phyloP scores from a whole-genome alignment of 306 rosid species.

The Trifolium pratense region DNA sequence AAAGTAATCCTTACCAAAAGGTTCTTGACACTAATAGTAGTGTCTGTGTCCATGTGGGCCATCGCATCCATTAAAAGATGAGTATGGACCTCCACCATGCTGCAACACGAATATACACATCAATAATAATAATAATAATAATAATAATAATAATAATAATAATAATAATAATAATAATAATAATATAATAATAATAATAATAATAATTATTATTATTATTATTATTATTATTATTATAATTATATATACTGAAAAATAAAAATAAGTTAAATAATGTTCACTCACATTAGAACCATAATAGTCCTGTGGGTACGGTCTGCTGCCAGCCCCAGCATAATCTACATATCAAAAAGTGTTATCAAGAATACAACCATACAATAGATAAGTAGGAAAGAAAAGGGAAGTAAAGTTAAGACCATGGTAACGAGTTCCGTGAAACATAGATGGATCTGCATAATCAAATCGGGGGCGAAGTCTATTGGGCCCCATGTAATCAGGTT shows the following conservation, averaged over 20 bases:
- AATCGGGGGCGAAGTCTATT: conserved; percentile 66
- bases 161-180: no score
- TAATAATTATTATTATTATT: no score
- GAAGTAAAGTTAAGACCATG: conserved; percentile 52
- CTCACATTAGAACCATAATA: conserved; percentile 71
- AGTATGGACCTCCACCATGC: conserved; percentile 62
- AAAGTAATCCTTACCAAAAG: conserved; percentile 49
- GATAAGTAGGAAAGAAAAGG: not conserved
- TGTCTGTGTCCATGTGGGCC: conserved; percentile 56
- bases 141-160: no score
- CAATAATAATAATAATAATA: conserved; percentile 1
- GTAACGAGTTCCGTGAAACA: conserved; percentile 51
- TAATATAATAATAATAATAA: no score
- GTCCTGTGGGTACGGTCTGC: conserved; percentile 60
- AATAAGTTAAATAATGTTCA: conserved; percentile 35
- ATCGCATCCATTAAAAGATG: conserved; percentile 58
- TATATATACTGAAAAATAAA: conserved; percentile 25
- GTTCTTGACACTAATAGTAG: conserved; percentile 51
- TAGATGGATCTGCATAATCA: conserved; percentile 63
- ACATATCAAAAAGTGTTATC: conserved; percentile 27
- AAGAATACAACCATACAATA: not conserved
- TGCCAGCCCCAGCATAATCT: conserved; percentile 61
- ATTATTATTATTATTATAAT: no score
- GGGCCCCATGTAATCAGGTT: conserved; percentile 69
- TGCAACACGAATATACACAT: conserved; percentile 49